phyloP scores from a whole-genome alignment of 192 early-diverging fungal genomes.

The Mortierella antarctica region DNA sequence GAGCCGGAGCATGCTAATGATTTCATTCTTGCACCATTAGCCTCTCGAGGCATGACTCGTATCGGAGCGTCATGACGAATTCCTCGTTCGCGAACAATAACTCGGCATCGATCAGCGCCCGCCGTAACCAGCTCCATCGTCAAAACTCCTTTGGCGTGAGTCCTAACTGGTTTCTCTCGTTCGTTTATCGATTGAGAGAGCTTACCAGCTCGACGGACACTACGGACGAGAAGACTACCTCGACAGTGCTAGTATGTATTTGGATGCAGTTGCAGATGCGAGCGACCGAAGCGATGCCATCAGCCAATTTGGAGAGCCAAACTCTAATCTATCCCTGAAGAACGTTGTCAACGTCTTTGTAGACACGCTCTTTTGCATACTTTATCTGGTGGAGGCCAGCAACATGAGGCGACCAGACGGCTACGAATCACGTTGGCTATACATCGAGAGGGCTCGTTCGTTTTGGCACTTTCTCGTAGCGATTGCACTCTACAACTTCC shows the following conservation, averaged over 20 bases:
- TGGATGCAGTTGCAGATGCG: neutral
- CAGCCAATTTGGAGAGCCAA: neutral
- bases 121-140: slow-evolving; percentile 36
- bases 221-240: slow-evolving; percentile 41
- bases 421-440: slow-evolving; percentile 32
- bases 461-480: slow-evolving; percentile 37
- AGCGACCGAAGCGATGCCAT: no score
- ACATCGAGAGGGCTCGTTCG: slow-evolving; percentile 22
- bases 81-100: slow-evolving; percentile 19
- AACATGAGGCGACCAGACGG: slow-evolving; percentile 31
- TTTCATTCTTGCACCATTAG: slow-evolving; percentile 11
- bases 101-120: slow-evolving; percentile 32
- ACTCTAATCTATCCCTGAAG: slow-evolving; percentile 8
- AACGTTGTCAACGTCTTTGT: slow-evolving; percentile 45
- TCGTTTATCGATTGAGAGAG: slow-evolving; percentile 19
- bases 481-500: slow-evolving; percentile 42
- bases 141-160: slow-evolving; percentile 38
- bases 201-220: slow-evolving; percentile 27
- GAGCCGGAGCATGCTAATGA: neutral
- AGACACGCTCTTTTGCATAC: slow-evolving; percentile 21
- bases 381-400: slow-evolving; percentile 47
- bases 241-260: slow-evolving; percentile 27
- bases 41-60: slow-evolving; percentile 15
- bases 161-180: slow-evolving; percentile 12
- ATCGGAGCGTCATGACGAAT: slow-evolving; percentile 11